Conservation (phyloP, 257 asterid species). For the Agastache rugosa region DNA sequence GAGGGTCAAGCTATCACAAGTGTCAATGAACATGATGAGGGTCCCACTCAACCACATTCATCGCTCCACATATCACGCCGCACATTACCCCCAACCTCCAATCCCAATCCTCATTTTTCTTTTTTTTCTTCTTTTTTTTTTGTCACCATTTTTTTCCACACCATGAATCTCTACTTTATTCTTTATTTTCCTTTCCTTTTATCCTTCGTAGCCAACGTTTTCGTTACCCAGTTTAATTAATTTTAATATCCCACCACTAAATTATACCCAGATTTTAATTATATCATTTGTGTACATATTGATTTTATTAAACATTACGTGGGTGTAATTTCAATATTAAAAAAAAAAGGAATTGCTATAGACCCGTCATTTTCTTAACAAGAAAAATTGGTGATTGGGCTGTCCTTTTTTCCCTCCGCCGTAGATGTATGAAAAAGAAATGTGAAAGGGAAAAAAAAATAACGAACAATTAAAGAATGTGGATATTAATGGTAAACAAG, state of each 20-base stretch:
- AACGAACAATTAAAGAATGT: not conserved
- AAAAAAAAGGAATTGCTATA: not conserved
- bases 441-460: not conserved
- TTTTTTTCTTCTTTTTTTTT: not conserved
- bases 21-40: not conserved
- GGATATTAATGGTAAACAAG: not conserved
- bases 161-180: not conserved
- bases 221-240: too few species aligned
- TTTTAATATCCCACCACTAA: too few species aligned
- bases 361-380: not conserved
- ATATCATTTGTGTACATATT: not conserved
- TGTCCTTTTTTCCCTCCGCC: not conserved
- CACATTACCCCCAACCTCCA: slow-evolving; percentile 27
- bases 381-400: not conserved
- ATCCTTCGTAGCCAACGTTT: too few species aligned
- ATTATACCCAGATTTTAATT: too few species aligned
- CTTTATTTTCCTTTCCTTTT: not conserved
- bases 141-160: not conserved
- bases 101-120: not conserved
- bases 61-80: slow-evolving; percentile 58
- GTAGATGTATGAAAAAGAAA: not conserved
- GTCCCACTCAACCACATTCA: slow-evolving; percentile 45
- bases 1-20: not conserved
- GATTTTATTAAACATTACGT: not conserved
- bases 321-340: not conserved